Evolutionary conservation across 352 stramenopile genomes (phyloP).

Genomic region (Bremia lactucae): DNA sequence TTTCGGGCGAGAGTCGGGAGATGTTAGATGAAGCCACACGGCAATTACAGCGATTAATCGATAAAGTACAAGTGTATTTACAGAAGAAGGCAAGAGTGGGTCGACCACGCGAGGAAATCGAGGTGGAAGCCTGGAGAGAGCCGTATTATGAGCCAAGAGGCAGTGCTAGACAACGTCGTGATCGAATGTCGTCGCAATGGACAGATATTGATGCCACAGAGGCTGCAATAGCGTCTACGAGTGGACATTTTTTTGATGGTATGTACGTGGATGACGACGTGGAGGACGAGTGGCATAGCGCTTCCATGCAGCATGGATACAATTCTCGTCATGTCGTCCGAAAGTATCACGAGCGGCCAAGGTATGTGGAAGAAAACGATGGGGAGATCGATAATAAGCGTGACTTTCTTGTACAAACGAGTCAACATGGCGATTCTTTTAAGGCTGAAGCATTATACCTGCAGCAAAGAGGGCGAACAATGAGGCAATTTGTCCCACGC

Average conservation of each 20-base stretch:
- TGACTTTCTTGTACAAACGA: constrained; percentile 7
- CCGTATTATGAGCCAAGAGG: neutral
- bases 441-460: constrained; percentile 4
- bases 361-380: constrained; percentile 11
- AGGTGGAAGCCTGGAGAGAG: neutral
- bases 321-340: constrained; percentile 1
- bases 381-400: constrained; percentile 21
- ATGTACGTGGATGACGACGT: constrained; percentile 1
- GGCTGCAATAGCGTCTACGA: constrained; percentile 1
- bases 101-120: neutral
- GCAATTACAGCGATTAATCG: constrained; percentile 32
- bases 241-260: constrained; percentile 2
- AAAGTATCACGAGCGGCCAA: constrained; percentile 6
- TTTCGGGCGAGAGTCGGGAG: constrained; percentile 29
- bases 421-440: neutral
- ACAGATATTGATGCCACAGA: neutral
- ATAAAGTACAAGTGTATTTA: constrained; percentile 38
- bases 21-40: constrained; percentile 37
- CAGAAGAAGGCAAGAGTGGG: constrained; percentile 28
- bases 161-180: constrained; percentile 1
- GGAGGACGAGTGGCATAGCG: constrained; percentile 2
- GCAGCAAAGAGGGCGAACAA: constrained; percentile 3
- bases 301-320: constrained; percentile 9
- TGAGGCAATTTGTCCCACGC: constrained; percentile 7
- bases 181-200: neutral